phyloP scores from a whole-genome alignment of 257 asterid species.

The Scutellaria baicalensis region DNA sequence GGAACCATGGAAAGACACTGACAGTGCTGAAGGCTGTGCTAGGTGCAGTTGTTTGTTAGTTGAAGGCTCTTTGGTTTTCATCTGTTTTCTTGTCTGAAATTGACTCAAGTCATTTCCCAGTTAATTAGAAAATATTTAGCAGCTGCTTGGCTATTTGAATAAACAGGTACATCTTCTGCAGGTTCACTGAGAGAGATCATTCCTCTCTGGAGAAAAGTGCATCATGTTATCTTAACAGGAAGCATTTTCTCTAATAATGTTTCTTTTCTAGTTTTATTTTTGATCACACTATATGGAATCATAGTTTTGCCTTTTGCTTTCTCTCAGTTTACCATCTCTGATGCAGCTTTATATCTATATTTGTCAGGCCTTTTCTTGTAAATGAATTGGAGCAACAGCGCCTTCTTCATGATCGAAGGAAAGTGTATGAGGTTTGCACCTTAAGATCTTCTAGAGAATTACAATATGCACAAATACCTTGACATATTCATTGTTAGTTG shows the following conservation, averaged over 20 bases:
- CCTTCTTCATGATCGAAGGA: conserved; percentile 96
- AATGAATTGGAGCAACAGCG: conserved; percentile 89
- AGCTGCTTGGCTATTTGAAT: conserved; percentile 3
- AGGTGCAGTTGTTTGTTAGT: neutral
- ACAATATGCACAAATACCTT: neutral
- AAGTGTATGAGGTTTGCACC: conserved; percentile 84
- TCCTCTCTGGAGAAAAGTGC: neutral
- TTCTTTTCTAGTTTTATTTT: conserved; percentile 2
- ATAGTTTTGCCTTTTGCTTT: neutral
- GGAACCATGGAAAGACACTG: neutral
- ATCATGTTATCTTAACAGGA: conserved; percentile 2
- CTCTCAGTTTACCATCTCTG: neutral
- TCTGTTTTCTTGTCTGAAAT: neutral
- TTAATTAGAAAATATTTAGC: neutral
- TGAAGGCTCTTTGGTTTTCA: neutral
- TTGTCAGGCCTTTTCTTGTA: conserved; percentile 82
- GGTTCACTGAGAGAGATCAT: conserved; percentile 3
- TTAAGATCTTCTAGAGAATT: conserved; percentile 6
- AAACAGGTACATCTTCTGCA: neutral
- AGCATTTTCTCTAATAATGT: neutral
- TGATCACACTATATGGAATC: neutral
- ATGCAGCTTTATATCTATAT: conserved; percentile 9
- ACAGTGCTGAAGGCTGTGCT: neutral
- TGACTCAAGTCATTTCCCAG: neutral
- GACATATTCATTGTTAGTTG: neutral